Evolutionary conservation across 192 early-diverging fungal genomes (phyloP).

Genomic region (Backusella liffmaniae): DNA sequence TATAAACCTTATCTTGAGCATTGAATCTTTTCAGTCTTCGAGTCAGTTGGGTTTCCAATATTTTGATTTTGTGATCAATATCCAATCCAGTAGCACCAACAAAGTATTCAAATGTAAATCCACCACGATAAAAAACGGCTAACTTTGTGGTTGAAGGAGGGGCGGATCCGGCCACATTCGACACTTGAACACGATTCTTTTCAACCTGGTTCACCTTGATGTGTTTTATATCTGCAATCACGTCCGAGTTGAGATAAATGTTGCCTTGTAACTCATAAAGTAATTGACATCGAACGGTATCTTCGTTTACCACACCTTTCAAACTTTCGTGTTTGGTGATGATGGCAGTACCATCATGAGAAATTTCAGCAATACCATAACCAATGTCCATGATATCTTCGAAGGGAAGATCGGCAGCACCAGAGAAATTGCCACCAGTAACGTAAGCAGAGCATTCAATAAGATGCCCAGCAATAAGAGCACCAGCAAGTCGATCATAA

Average conservation of each 20-base stretch:
- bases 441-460: neutral
- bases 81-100: neutral
- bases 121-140: neutral
- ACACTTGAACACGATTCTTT: neutral
- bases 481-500: neutral
- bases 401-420: neutral
- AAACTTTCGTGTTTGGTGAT: neutral
- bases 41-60: neutral
- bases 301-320: neutral
- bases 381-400: neutral
- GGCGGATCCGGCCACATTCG: neutral
- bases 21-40: neutral
- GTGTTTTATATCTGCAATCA: neutral
- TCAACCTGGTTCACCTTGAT: neutral
- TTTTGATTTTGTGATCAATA: neutral
- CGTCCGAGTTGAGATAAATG: neutral
- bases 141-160: neutral
- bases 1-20: neutral
- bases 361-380: neutral
- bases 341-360: neutral
- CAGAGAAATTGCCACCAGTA: neutral
- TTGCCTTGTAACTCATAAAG: neutral
- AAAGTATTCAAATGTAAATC: neutral
- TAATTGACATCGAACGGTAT: neutral
- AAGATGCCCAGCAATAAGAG: neutral